Conservation (phyloP, 352 stramenopile species). For the Globisporangium orthogonon region DNA sequence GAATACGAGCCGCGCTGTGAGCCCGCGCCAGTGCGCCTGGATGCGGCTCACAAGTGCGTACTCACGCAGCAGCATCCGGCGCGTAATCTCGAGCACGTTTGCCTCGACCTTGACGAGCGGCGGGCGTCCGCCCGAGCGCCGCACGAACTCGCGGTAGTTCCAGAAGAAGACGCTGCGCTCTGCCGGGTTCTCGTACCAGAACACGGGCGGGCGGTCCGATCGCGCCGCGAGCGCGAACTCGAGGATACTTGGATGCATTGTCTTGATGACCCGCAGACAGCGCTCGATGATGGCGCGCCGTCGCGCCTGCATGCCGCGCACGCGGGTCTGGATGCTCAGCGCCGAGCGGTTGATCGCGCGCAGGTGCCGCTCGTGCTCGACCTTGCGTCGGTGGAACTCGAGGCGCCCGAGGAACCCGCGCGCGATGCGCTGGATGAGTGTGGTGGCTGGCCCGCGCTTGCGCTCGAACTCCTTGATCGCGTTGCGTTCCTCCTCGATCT, state of each 20-base stretch:
- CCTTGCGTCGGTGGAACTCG: conserved; percentile 36
- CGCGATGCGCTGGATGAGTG: conserved; percentile 55
- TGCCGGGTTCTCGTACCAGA: conserved; percentile 66
- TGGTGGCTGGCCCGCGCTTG: conserved; percentile 37
- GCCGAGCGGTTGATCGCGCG: conserved; percentile 43
- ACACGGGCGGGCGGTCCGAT: conserved; percentile 43
- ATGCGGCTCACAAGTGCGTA: conserved; percentile 65
- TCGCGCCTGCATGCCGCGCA: conserved; percentile 56
- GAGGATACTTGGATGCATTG: conserved; percentile 49
- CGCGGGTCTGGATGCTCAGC: conserved; percentile 47
- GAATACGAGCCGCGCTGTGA: conserved; percentile 58
- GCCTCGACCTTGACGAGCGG: conserved; percentile 65
- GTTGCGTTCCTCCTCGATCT: conserved; percentile 60
- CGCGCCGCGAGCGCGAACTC: conserved; percentile 24
- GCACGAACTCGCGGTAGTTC: conserved; percentile 78
- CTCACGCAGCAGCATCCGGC: conserved; percentile 56
- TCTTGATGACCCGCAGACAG: conserved; percentile 51
- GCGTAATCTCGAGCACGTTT: conserved; percentile 66
- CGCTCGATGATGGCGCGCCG: conserved; percentile 53
- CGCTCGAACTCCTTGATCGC: conserved; percentile 64
- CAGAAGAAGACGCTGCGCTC: conserved; percentile 60
- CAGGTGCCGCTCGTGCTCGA: conserved; percentile 42
- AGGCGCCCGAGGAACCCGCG: conserved; percentile 53
- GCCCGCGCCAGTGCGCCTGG: conserved; percentile 50
- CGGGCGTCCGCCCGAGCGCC: conserved; percentile 43